Conservation (phyloP, 2,329 filamentous ascomycete species). For the Lithohypha guttulata region DNA sequence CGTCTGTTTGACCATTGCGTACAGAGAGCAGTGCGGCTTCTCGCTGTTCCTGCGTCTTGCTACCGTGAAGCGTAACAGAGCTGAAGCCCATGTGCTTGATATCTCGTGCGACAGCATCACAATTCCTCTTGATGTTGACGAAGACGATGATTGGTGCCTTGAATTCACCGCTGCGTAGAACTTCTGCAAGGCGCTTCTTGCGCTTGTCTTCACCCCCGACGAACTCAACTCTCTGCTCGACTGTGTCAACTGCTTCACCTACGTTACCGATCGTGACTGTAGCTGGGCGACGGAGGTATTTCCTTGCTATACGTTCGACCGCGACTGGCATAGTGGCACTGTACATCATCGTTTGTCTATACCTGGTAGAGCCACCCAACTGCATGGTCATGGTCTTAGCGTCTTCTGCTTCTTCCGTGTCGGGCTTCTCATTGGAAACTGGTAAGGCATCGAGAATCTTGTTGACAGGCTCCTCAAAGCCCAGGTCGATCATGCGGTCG, state of each 20-base stretch:
- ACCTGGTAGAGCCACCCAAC: constrained; percentile 63
- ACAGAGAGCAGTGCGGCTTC: constrained; percentile 83
- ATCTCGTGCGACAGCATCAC: constrained; percentile 85
- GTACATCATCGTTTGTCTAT: constrained; percentile 99
- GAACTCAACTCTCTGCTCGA: constrained; percentile 94
- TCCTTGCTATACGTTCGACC: constrained; percentile 91
- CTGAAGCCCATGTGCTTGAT: constrained; percentile 91
- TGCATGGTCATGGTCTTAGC: constrained; percentile 71
- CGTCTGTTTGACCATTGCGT: constrained; percentile 66
- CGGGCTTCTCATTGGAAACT: constrained; percentile 87
- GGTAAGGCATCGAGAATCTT: constrained; percentile 93
- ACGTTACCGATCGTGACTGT: constrained; percentile 90
- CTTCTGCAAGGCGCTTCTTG: constrained; percentile 90
- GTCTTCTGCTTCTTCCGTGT: constrained; percentile 84
- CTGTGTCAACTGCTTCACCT: constrained; percentile 92
- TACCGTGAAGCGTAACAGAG: constrained; percentile 82
- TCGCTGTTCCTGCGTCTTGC: constrained; percentile 95
- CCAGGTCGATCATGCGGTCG: constrained; percentile 96
- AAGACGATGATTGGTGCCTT: constrained; percentile 92
- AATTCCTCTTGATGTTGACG: constrained; percentile 99
- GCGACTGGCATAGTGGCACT: constrained; percentile 92
- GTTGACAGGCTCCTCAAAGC: constrained; percentile 95
- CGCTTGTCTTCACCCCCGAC: constrained; percentile 83
- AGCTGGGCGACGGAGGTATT: constrained; percentile 85
- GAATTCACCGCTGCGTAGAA: constrained; percentile 71